Conservation (phyloP, 2,329 filamentous ascomycete genomes). For the Colletotrichum noveboracense region DNA sequence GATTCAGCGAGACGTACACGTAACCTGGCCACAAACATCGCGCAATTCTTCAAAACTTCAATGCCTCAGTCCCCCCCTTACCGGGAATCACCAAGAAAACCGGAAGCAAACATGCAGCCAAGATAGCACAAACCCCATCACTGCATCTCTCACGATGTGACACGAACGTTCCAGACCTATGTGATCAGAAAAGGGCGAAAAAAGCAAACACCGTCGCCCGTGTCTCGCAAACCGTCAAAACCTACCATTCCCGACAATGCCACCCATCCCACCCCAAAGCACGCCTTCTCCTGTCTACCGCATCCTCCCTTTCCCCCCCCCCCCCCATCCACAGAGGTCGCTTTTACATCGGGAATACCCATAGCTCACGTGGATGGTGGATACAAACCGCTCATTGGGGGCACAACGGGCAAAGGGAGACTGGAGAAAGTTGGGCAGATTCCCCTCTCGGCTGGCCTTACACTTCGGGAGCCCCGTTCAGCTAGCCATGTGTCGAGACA, state of each 20-base stretch:
- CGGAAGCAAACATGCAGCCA: not conserved
- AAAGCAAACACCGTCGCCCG: not conserved
- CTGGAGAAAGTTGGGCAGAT: not conserved
- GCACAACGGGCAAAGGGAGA: not conserved
- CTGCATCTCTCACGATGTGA: not conserved
- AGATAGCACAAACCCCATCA: not conserved
- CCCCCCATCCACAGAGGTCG: not conserved
- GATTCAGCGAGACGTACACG: not conserved
- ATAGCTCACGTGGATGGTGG: not conserved
- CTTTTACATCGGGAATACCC: not conserved
- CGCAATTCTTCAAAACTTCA: not conserved
- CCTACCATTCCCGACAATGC: not conserved
- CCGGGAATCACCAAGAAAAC: not conserved
- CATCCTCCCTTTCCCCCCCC: too few species aligned
- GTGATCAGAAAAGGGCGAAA: not conserved
- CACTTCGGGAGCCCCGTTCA: not conserved
- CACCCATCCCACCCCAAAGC: not conserved
- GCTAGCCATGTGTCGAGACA: constrained; percentile 1
- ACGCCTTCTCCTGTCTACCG: not conserved
- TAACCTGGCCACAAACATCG: not conserved
- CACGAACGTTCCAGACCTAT: not conserved
- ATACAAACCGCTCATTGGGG: not conserved
- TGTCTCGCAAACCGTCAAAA: not conserved
- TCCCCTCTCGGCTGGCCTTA: not conserved
- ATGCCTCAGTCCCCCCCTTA: not conserved